Base-by-base conservation (phyloP, 2,329 filamentous ascomycete species). In the Neurospora crassa region DNA sequence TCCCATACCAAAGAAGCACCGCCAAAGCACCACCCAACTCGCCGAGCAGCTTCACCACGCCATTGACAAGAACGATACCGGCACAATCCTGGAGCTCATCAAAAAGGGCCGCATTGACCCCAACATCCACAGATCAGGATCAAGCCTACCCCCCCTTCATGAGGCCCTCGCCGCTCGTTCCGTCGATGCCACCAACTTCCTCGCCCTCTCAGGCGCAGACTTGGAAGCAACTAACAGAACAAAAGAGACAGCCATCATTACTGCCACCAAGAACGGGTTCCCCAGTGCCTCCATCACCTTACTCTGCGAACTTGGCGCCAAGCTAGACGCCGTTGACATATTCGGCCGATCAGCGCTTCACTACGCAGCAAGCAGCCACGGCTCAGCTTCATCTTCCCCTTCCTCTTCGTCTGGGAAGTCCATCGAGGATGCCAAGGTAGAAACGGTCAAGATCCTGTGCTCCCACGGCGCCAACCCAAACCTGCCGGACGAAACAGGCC, bases 261-360 rank as follows among this genome's bases (percentile, higher is more conserved):
- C 73, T 18, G 75, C 72, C 20, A 69, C 75, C 40, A 71, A 70
- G 37, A 70, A 70, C 41, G 67, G 68, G 7, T 76, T 77, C 40
- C 72, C 75, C 6, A 73, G 73, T 37, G 75, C 76, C 42, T 75
- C 76, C 53, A 70, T 75, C 40, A 70, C 74, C 6, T 67, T 76
- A 4, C 69, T 77, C 41, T 77, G 75, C 68, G 76, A 77, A 45
- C 72, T 77, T 12, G 75, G 75, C 8, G 76, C 76, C 5, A 29
- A 67, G 11, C 40, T 73, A n/a, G 70, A 76, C 34, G 75, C 75
- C 14, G 69, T 73, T 7, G 76, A 77, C 71, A 68, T 41, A 40
- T n/a, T 71, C 29, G 76, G 76, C 3, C 71, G 72, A 18, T 73
- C 76, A 2, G 75, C 74, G 5, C 68, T 78, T 7, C 76, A 78